Base-by-base conservation (phyloP, 2,329 filamentous ascomycete species). In the Cercospora zeina region DNA sequence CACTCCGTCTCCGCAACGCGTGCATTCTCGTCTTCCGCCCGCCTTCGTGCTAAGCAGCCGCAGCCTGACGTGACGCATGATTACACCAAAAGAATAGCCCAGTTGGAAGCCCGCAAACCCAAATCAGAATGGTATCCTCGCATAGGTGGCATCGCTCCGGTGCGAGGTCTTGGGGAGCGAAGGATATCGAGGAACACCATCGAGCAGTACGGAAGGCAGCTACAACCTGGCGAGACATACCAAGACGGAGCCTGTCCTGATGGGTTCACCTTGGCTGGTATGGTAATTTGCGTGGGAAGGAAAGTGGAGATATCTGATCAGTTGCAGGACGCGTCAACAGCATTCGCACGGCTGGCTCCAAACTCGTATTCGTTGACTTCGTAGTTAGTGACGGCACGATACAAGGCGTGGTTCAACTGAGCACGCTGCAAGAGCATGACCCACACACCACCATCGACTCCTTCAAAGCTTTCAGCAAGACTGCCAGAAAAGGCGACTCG, bases 311-410 rank as follows among this genome's bases (percentile, higher is more conserved):
- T 10, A 19, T 54, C 56, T 66, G 50, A 64, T 57, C 16, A 19
- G 1, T 39, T 27, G 36, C 62, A 87, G 91, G 92, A 76, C 91
- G 91, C 73, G 82, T 96, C 66, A 82, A 83, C 71, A 87, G 87
- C 51, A 84, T 89, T 72, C 89, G 91, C 65, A 81, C 85, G 53
- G 83, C 86, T 59, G 88, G 93, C 68, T 87, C 85, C 69, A 91
- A 89, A 77, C 86, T 99, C 69, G 81, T 91, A 66, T 99, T 99
- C 76, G 76, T 97, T 68, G 89, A 95, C 76, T 79, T 97, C 54
- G 81, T 87, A 68, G 87, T 91, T 74, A 86, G 91, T 72, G 88
- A 87, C 61, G 78, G 86, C 68, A 85, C 83, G 66, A 76, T 96
- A 34, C 95, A 99, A 77, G 83, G 88, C 64, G 86, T 96, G 79